A percentile compares a stretch with the other conserved stretches of the same genome.
phyloP scores from a whole-genome alignment of 2,329 filamentous ascomycete species.

The Ascochyta lentis region DNA sequence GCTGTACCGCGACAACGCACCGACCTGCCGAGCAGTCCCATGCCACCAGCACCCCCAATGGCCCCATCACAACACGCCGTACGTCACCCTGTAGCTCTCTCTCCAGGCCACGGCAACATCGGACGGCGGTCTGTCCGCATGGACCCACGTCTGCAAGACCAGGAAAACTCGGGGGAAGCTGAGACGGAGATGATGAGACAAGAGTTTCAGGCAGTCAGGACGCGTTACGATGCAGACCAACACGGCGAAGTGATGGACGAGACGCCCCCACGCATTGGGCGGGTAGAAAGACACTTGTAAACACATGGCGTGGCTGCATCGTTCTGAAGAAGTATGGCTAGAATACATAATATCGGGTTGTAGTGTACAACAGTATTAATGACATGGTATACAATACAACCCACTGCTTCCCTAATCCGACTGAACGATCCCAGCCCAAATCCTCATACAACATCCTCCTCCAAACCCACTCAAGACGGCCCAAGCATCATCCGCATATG shows the following conservation, averaged over 20 bases:
- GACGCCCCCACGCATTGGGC: conserved; percentile 45
- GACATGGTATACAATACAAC: too few relatives aligned
- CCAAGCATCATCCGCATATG: conserved; percentile 20
- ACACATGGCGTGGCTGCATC: neutral
- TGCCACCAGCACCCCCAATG: conserved; percentile 11
- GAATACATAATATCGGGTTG: neutral
- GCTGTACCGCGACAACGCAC: neutral
- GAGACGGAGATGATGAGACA: conserved; percentile 37
- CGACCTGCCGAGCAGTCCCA: conserved; percentile 15
- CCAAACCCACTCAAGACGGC: neutral
- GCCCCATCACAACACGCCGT: conserved; percentile 13
- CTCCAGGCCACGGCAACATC: conserved; percentile 4
- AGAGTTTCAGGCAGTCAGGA: conserved; percentile 28
- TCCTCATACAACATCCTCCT: too few relatives aligned
- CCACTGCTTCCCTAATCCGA: too few relatives aligned
- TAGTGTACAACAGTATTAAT: neutral
- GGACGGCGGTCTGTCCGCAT: conserved; percentile 15
- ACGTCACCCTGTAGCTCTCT: conserved; percentile 10
- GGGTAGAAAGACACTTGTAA: conserved; percentile 37
- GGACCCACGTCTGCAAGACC: conserved; percentile 33
- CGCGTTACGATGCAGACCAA: conserved; percentile 32
- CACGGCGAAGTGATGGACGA: conserved; percentile 42
- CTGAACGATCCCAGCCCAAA: too few relatives aligned
- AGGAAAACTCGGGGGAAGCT: conserved; percentile 43
- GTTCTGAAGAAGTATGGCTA: neutral